Base-by-base conservation (phyloP, 2,329 filamentous ascomycete species). In the Botrytis elliptica region DNA sequence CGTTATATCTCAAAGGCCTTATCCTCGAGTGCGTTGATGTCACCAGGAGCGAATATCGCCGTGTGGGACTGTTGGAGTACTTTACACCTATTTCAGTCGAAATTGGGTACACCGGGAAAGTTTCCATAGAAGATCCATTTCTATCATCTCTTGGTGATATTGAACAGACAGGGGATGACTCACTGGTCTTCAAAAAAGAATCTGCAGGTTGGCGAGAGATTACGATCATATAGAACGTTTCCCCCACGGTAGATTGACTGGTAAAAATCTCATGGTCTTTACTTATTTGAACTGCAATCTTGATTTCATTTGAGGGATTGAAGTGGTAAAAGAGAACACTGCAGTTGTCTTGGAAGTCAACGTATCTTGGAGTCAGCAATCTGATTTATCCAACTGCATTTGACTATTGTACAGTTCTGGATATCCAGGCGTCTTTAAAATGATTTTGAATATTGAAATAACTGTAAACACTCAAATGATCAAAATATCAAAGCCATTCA, bases 191-290 rank as follows among this genome's bases (percentile, higher is more conserved):
- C 33, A 60, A 38, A 25, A 60, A 9, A 5, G 33, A 4, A 1
- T 60, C 57, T 60, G 20, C 4, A 22, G 1, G 3, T 25, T 25
- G 38, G 9, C 4, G 9, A 14, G 57, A 60, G 57, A 38, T 60
- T 36, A 12, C 20, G 57, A 59, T 59, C 8, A 20, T 22, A 33
- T 59, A 12, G 18, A 22, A 22, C 12, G 29, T 10, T 7, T 18
- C 4, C 4, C 8, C 8, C 29, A 2, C 1, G 1, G 10, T 12
- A 20, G 22, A 49, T 25, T 49, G 46, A 1, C 46, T 2, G 1
- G 22, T 49, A 12, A 3, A 49, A 49, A 49, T 49, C 3, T 25
- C 2, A 49, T 25, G 9, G 4, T 25, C 46, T 0, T 5, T 25
- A 25, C 9, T 49, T 49, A 4, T 49, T 49, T 49, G 22, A 49